Conservation (phyloP, 2,329 filamentous ascomycete genomes). For the Monilinia fructicola region DNA sequence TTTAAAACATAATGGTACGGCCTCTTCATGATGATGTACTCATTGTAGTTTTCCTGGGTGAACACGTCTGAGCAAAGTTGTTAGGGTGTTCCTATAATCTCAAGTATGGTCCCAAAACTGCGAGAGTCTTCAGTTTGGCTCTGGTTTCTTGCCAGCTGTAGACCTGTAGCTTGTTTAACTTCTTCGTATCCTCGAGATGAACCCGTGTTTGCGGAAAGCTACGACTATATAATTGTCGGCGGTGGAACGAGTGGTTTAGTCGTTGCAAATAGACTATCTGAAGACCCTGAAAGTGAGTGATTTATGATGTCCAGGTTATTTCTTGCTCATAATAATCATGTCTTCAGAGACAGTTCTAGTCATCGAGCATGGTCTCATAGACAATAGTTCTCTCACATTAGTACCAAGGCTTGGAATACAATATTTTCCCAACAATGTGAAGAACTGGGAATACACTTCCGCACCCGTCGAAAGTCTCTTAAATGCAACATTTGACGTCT, state of each 20-base stretch:
- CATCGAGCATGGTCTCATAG: slow-evolving; percentile 14
- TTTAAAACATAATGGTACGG: not conserved
- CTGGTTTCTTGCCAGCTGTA: not conserved
- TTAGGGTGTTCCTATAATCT: not conserved
- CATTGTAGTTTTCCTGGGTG: not conserved
- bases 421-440: slow-evolving; percentile 16
- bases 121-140: not conserved
- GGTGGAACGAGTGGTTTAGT: slow-evolving; percentile 28
- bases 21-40: not conserved
- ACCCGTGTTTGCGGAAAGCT: slow-evolving; percentile 16
- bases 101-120: not conserved
- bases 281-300: slow-evolving; percentile 37
- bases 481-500: not conserved
- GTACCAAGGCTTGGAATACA: slow-evolving; percentile 14
- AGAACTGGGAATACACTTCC: slow-evolving; percentile 16
- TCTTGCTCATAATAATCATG: not conserved
- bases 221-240: slow-evolving; percentile 18
- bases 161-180: not conserved
- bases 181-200: not conserved
- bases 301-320: too few species aligned
- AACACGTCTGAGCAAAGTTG: not conserved
- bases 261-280: slow-evolving; percentile 44
- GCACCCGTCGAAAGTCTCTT: not conserved
- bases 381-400: slow-evolving; percentile 18
- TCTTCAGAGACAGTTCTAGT: slow-evolving; percentile 16